Evolutionary conservation across 306 rosid species (phyloP), one percentile per base, ranked within the genome.

Genomic region (cucumber (Cucumis sativus)): DNA sequence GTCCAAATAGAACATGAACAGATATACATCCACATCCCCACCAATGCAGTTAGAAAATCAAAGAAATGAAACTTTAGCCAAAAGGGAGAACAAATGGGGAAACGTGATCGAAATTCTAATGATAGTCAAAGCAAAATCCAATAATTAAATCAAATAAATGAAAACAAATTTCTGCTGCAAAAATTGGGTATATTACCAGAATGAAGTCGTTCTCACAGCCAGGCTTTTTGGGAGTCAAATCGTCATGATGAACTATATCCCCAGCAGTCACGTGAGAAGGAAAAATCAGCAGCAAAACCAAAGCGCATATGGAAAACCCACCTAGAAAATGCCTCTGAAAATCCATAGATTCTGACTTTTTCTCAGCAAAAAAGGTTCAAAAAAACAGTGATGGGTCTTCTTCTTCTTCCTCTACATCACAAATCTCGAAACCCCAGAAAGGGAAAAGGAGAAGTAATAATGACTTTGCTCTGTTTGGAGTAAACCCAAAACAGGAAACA

Each of bases 171-270:
- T 10, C 33, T 43, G 78, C 45, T 28, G 74, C 47, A 58, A 10
- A 57, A 58, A 47, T 18, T 69, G 77, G 79, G 47, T 40, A 17
- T 49, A 49, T 79, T 84, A 95, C 99, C 90, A 95, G 84, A 86
- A 95, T 96, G 76, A 95, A 92, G 81, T 87, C 84, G 82, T 95
- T 95, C 69, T 74, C 90, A 77, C 97, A 92, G 68, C 98, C 96
- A n/a, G 98, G 97, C 81, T 91, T 91, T 86, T 89, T 92, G 51
- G 98, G 99, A 81, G 96, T 82, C 41, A 84, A 86, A 79, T 89
- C 86, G 47, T 90, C 97, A 68, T 87, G 91, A 47, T 91, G 93
- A 75, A 88, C 91, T 56, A 87, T 89, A 84, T 92, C 97, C 52
- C 97, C 99, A 56, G 90, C 93, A 61, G 60, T 56, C 0, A 85